Evolutionary conservation across 2,329 filamentous ascomycete genomes (phyloP).

Genomic region (Penicillium sp.): DNA sequence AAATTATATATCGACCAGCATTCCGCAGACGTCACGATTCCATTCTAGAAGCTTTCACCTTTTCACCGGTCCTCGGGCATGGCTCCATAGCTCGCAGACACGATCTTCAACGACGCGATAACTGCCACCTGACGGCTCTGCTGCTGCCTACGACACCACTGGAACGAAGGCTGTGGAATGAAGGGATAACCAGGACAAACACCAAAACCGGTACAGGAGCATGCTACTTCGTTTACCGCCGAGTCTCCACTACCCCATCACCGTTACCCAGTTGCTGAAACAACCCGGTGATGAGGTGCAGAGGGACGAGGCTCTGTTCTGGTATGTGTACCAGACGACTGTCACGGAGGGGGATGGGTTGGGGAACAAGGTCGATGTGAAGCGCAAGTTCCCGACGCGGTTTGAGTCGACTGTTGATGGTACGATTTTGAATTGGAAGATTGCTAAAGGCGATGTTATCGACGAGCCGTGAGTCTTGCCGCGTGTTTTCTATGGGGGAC

Average conservation of each 20-base stretch:
- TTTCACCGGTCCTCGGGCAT: slow-evolving; percentile 22
- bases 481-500: slow-evolving; percentile 40
- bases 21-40: background rate
- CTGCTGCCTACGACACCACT: background rate
- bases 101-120: slow-evolving; percentile 12
- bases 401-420: slow-evolving; percentile 88
- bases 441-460: slow-evolving; percentile 56
- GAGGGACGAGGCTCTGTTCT: slow-evolving; percentile 78
- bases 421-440: slow-evolving; percentile 74
- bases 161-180: background rate
- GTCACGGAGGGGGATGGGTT: slow-evolving; percentile 71
- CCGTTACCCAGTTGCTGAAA: slow-evolving; percentile 83
- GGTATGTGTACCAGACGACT: slow-evolving; percentile 83
- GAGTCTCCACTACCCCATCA: slow-evolving; percentile 88
- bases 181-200: background rate
- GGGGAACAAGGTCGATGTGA: slow-evolving; percentile 71
- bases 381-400: slow-evolving; percentile 73
- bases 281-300: slow-evolving; percentile 74
- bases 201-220: slow-evolving; percentile 23
- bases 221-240: slow-evolving; percentile 56
- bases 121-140: background rate
- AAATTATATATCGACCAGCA: background rate
- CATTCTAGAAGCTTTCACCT: slow-evolving; percentile 2
- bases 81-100: slow-evolving; percentile 24
- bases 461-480: slow-evolving; percentile 40